These are phyloP conservation scores for Solanum clarkiae DNA, from an alignment of 257 asterid genomes.

Conservation along the genomic window DNA sequence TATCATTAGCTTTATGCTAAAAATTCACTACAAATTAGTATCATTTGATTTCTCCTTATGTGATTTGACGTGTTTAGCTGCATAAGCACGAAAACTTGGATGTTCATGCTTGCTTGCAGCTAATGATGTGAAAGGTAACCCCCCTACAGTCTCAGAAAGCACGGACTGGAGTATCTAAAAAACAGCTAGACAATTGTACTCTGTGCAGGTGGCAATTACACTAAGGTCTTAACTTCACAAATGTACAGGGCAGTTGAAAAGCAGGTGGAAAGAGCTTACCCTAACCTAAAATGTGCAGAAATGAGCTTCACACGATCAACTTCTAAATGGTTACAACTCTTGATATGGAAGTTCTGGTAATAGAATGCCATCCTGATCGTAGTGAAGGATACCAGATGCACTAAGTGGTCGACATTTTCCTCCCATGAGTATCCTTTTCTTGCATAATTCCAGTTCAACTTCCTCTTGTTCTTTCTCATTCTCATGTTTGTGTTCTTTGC, in stretches of 20 bases:
- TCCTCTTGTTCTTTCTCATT: not conserved
- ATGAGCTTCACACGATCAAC: not conserved
- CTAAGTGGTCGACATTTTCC: conserved; percentile 45
- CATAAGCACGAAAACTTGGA: not conserved
- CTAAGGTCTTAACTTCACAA: not conserved
- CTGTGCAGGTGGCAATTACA: not conserved
- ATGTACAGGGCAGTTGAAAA: not conserved
- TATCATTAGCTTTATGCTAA: not conserved
- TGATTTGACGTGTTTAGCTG: not conserved
- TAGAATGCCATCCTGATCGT: conserved; percentile 40
- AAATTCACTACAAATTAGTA: not conserved
- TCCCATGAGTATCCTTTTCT: conserved; percentile 70
- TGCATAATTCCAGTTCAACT: conserved; percentile 39
- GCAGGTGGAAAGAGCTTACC: not conserved
- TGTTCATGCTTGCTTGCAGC: not conserved
- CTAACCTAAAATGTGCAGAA: not conserved
- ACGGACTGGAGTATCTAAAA: not conserved
- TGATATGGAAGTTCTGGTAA: conserved; percentile 25
- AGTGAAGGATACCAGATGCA: conserved; percentile 42
- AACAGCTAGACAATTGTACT: not conserved
- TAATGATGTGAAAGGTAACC: not conserved
- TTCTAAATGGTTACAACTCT: not conserved
- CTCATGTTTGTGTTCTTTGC: not conserved
- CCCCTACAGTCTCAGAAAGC: not conserved
- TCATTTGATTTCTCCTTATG: not conserved